Evolutionary conservation across 2,329 filamentous ascomycete genomes (phyloP), one percentile per base, ranked within the genome.

Genomic region (Nannizzia gypsea): DNA sequence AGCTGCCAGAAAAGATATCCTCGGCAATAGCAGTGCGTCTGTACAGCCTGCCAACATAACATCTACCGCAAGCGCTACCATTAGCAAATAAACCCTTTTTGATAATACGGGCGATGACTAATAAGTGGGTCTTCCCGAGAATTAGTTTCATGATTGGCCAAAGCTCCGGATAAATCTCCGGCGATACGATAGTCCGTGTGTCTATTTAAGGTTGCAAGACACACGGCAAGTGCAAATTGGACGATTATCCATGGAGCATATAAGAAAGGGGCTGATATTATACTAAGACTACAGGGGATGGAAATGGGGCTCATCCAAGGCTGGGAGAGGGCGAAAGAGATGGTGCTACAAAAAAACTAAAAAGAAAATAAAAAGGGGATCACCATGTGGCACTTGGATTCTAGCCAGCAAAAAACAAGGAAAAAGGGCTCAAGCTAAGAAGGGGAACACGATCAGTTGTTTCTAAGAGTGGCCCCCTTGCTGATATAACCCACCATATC

Each of bases 371-470:
- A 34, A 17, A 54, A 54, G 13, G 8, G 48, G 48, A 54, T 54
- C 26, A 31, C 48, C 48, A 54, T 54, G 48, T 54, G 48, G 48
- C 48, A 17, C 48, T 34, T 54, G 44, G 44, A 48, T 28, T 48
- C 44, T 15, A 13, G 44, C 44, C 44, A 13, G 13, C 22, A 6
- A 24, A 26, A 15, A 15, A 46, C 22, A 13, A 42, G 6, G 38
- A 15, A 17, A 17, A 42, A 42, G 38, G 38, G 17, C 20, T 22
- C n/a, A 13, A 24, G 9, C 22, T 24, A 8, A n/a, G 11, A 24
- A 24, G 20, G 44, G 22, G 22, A 48, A 48, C 44, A 48, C 20
- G 48, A 54, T 54, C 48, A 15, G 48, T 20, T 54, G 24, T n/a
- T 42, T 34, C 6, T n/a, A 31, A 31, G n/a, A n/a, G 48, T 26